These are phyloP conservation scores for Umbilicaria muhlenbergii DNA, from an alignment of 495 filamentous ascomycete genomes.

Conservation along the genomic window DNA sequence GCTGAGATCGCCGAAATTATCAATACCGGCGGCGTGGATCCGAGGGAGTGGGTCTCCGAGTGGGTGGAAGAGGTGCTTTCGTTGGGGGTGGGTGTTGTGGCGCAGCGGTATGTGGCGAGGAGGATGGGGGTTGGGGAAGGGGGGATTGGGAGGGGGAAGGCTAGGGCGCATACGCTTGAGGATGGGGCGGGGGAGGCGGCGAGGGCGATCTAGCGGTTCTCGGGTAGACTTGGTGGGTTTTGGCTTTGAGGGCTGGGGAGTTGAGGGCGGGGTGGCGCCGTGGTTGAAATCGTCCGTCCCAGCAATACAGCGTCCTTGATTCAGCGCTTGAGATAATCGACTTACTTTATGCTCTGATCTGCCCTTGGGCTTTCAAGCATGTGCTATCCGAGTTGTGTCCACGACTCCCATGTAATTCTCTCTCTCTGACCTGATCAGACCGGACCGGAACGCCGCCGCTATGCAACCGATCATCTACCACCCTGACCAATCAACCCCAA, in stretches of 20 bases:
- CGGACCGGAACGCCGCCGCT: no score
- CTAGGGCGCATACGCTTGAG: slow-evolving; percentile 53
- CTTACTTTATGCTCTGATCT: no score
- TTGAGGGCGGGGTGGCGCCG: no score
- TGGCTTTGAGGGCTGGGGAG: no score
- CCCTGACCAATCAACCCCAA: no score
- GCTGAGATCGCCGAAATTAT: slow-evolving; percentile 81
- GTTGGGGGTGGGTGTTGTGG: slow-evolving; percentile 66
- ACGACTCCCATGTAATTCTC: no score
- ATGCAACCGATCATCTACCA: background rate
- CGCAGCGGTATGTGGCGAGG: slow-evolving; percentile 90
- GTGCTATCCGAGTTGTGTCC: no score
- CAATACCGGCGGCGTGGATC: slow-evolving; percentile 78
- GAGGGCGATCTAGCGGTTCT: slow-evolving; percentile 40
- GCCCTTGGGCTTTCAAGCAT: no score
- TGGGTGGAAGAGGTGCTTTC: slow-evolving; percentile 89
- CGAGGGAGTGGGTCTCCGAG: slow-evolving; percentile 90
- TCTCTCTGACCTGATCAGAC: no score
- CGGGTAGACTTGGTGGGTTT: background rate
- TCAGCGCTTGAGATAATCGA: no score
- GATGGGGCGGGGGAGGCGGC: slow-evolving; percentile 73
- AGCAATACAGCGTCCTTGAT: no score
- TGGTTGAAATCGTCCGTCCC: no score
- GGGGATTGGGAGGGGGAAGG: slow-evolving; percentile 52
- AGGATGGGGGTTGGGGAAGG: slow-evolving; percentile 91